phyloP scores from a whole-genome alignment of 2,329 filamentous ascomycete genomes.

The Leptographium flavum region DNA sequence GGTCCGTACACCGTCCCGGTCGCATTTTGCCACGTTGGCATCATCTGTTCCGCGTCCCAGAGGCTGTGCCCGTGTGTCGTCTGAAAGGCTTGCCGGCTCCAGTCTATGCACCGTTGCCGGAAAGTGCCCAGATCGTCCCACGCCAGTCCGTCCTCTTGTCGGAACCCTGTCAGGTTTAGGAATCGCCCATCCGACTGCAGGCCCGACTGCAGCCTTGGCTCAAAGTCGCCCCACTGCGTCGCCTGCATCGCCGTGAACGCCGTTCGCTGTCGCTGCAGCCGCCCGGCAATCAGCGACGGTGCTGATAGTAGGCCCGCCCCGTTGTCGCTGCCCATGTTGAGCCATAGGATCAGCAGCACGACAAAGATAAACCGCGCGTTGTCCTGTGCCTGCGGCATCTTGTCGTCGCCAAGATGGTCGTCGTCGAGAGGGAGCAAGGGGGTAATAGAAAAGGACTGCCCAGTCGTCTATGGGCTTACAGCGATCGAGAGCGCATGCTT shows the following conservation, averaged over 20 bases:
- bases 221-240: conserved; percentile 47
- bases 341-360: conserved; percentile 30
- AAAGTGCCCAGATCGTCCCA: conserved; percentile 63
- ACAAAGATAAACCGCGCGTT: conserved; percentile 24
- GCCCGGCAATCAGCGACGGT: conserved; percentile 27
- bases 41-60: conserved; percentile 17
- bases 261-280: conserved; percentile 35
- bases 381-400: conserved; percentile 33
- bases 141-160: conserved; percentile 56
- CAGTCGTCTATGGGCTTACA: not conserved
- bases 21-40: conserved; percentile 59
- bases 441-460: not conserved
- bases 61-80: conserved; percentile 10
- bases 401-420: conserved; percentile 3
- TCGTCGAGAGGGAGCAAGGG: not conserved
- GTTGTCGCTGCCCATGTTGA: conserved; percentile 26
- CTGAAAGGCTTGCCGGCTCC: conserved; percentile 36
- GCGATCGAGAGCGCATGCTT: not conserved
- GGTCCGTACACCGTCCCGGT: conserved; percentile 65
- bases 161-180: conserved; percentile 65
- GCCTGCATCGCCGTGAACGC: conserved; percentile 39
- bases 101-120: conserved; percentile 48
- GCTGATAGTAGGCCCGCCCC: conserved; percentile 25
- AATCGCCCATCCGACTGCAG: conserved; percentile 21
- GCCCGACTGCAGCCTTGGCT: conserved; percentile 22